Percentiles rank a stretch among this genome's conserved stretches.
Evolutionary conservation across 176 grass and related monocot genomes (phyloP).

Genomic region (Carex parvula): DNA sequence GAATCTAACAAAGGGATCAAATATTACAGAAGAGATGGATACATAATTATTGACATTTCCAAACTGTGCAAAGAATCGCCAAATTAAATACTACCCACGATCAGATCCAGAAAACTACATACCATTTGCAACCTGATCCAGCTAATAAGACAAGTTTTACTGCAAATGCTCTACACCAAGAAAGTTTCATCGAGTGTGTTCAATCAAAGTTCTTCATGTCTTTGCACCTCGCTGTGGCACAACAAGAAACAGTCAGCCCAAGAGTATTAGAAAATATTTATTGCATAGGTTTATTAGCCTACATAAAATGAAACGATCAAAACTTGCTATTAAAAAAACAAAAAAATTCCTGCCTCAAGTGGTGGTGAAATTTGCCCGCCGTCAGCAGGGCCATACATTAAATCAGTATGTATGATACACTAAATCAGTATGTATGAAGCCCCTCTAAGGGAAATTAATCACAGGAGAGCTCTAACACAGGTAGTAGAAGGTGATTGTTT

Average conservation of each 20-base stretch:
- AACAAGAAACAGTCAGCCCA: conserved; percentile 25
- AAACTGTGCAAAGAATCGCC: not conserved
- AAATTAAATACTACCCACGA: not conserved
- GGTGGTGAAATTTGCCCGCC: not conserved
- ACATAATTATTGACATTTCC: not conserved
- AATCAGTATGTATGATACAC: too few relatives aligned
- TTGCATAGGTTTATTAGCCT: conserved; percentile 39
- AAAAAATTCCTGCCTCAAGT: not conserved
- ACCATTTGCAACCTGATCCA: not conserved
- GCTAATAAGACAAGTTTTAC: not conserved
- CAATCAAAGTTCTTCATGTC: not conserved
- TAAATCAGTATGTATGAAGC: too few relatives aligned
- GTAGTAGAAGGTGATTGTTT: not conserved
- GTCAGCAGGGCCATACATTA: not conserved
- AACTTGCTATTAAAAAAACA: not conserved
- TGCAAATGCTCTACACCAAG: not conserved
- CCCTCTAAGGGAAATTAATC: not conserved
- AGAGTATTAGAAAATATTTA: not conserved
- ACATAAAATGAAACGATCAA: conserved; percentile 8
- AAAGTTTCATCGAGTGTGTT: not conserved
- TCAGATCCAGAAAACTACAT: not conserved
- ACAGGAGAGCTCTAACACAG: not conserved
- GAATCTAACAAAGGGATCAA: conserved; percentile 5
- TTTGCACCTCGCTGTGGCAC: conserved; percentile 5
- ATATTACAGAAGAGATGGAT: conserved; percentile 8